phyloP scores from a whole-genome alignment of 345 rosid genomes.

The Bruguiera gymnorhiza region DNA sequence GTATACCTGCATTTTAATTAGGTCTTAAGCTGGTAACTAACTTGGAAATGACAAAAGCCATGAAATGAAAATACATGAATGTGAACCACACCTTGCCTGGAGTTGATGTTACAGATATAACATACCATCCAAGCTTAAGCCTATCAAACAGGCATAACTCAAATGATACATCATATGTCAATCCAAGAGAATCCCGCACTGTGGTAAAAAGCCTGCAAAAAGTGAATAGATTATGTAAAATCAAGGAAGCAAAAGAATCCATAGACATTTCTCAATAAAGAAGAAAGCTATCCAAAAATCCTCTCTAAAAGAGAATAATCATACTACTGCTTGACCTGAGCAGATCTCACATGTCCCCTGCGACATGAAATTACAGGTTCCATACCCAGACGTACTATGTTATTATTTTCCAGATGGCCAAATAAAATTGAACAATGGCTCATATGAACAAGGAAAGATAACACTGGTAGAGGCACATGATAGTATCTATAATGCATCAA shows the following conservation, averaged over 20 bases:
- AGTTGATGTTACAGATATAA: conserved; percentile 94
- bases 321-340: background rate
- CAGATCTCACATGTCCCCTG: background rate
- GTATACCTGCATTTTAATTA: conserved; percentile 54
- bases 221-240: background rate
- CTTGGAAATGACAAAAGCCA: conserved; percentile 10
- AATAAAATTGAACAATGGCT: no score
- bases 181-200: conserved; percentile 97
- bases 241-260: background rate
- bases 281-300: background rate
- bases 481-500: no score
- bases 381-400: no score
- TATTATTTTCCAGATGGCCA: no score
- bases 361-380: no score
- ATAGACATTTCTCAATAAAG: background rate
- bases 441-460: no score
- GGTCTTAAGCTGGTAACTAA: conserved; percentile 22
- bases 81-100: conserved; percentile 70
- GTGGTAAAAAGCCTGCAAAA: conserved; percentile 91
- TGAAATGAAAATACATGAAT: conserved; percentile 16
- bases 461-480: no score
- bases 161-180: conserved; percentile 97
- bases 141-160: conserved; percentile 95
- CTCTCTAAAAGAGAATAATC: background rate
- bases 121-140: conserved; percentile 98